phyloP scores from a whole-genome alignment of 2,329 filamentous ascomycete genomes.

The Didymella keratinophila region DNA sequence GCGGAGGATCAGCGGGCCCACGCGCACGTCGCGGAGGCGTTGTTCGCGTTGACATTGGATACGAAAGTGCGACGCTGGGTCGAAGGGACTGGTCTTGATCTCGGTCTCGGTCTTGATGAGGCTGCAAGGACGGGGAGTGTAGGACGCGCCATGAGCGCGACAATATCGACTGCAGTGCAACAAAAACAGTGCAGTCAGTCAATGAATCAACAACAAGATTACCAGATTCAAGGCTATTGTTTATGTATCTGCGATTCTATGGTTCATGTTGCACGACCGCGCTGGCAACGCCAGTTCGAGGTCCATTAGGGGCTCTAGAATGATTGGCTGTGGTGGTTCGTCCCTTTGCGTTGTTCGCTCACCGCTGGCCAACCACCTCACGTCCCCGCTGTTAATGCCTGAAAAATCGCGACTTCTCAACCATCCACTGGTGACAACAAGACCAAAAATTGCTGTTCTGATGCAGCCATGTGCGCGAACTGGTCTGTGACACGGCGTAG shows the following conservation, averaged over 20 bases:
- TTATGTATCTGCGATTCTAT: slow-evolving; percentile 32
- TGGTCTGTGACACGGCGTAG: slow-evolving; percentile 26
- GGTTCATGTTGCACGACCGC: slow-evolving; percentile 27
- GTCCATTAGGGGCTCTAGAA: slow-evolving; percentile 14
- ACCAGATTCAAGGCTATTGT: slow-evolving; percentile 29
- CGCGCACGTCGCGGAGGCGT: slow-evolving; percentile 34
- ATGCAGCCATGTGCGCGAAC: slow-evolving; percentile 28
- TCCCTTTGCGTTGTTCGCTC: slow-evolving; percentile 6
- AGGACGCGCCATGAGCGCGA: slow-evolving; percentile 32
- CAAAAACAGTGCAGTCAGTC: slow-evolving; percentile 21
- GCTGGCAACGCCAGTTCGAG: slow-evolving; percentile 25
- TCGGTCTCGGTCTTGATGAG: slow-evolving; percentile 14
- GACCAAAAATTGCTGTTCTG: slow-evolving; percentile 8
- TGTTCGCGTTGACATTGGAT: slow-evolving; percentile 35
- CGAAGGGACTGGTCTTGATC: not conserved
- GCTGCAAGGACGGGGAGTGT: slow-evolving; percentile 15
- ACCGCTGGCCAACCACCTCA: slow-evolving; percentile 32
- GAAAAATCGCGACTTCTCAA: slow-evolving; percentile 7
- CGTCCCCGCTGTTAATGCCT: slow-evolving; percentile 9
- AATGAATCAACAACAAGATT: slow-evolving; percentile 28
- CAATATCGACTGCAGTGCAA: slow-evolving; percentile 31
- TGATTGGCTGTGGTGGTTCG: slow-evolving; percentile 38
- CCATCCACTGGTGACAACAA: slow-evolving; percentile 20
- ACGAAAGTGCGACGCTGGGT: slow-evolving; percentile 44
- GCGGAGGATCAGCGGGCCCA: slow-evolving; percentile 25